Conservation (phyloP, 352 stramenopile genomes). For the Phytopythium montanum region DNA sequence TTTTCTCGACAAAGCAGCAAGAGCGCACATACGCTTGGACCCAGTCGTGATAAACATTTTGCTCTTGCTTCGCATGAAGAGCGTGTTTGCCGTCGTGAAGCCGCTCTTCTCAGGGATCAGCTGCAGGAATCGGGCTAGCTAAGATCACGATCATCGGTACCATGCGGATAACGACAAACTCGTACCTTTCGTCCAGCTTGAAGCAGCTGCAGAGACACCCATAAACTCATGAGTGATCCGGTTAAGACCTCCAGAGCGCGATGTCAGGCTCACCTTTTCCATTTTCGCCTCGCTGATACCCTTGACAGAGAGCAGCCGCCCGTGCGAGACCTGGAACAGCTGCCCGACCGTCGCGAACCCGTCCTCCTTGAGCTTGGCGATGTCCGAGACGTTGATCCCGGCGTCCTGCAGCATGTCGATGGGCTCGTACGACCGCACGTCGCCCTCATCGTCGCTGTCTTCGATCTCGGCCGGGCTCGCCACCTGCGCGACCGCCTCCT, state of each 20-base stretch:
- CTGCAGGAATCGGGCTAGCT: conserved; percentile 16
- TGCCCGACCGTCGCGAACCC: conserved; percentile 79
- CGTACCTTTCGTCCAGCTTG: conserved; percentile 71
- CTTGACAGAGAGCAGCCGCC: conserved; percentile 70
- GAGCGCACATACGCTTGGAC: conserved; percentile 44
- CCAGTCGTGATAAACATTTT: conserved; percentile 79
- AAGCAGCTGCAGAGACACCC: conserved; percentile 35
- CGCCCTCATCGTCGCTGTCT: conserved; percentile 57
- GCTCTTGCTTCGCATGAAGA: conserved; percentile 67
- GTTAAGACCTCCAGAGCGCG: neutral
- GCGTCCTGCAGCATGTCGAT: conserved; percentile 75
- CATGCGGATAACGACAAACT: neutral
- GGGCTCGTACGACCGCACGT: conserved; percentile 56
- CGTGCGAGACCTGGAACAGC: conserved; percentile 76
- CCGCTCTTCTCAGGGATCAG: conserved; percentile 70
- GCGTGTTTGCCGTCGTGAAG: conserved; percentile 64
- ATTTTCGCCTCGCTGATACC: conserved; percentile 88
- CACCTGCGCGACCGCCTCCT: conserved; percentile 18
- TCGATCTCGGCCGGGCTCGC: conserved; percentile 22
- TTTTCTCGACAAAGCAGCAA: conserved; percentile 8
- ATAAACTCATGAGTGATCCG: neutral
- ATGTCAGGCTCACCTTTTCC: conserved; percentile 48
- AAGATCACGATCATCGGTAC: neutral
- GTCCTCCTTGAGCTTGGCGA: conserved; percentile 74
- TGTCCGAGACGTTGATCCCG: conserved; percentile 72